Percentiles rank a stretch among this genome's conserved stretches.
Conservation (phyloP, 192 early-diverging fungal genomes). For the Phlyctochytrium planicorne region DNA sequence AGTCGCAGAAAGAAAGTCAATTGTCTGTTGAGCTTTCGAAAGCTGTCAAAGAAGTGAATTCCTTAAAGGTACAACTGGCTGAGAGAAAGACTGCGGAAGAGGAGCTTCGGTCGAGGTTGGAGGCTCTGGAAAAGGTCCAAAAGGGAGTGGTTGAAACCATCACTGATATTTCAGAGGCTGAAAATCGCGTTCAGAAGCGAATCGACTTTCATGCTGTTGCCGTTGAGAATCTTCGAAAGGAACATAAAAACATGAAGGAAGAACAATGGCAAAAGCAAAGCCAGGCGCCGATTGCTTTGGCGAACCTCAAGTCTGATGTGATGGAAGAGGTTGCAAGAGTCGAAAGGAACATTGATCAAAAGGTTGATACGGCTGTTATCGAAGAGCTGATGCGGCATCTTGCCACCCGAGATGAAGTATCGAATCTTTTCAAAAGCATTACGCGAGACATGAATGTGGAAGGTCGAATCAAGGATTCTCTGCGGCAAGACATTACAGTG, state of each 20-base stretch:
- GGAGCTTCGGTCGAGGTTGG: neutral
- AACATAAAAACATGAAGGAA: no score
- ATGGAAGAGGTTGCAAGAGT: no score
- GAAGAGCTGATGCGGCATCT: constrained; percentile 49
- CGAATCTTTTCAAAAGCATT: neutral
- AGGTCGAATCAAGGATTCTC: neutral
- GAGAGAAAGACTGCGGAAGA: neutral
- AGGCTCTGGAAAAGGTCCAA: neutral
- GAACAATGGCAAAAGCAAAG: no score
- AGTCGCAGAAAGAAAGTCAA: neutral
- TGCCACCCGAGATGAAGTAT: constrained; percentile 44
- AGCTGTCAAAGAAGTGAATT: neutral
- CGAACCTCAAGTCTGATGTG: no score
- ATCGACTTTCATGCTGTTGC: neutral
- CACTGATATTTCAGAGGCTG: neutral
- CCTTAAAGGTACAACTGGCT: neutral
- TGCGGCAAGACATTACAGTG: constrained; percentile 4
- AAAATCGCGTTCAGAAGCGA: neutral
- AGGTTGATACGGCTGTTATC: constrained; percentile 45
- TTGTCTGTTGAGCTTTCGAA: neutral
- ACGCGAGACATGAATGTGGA: constrained; percentile 9
- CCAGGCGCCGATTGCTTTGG: no score
- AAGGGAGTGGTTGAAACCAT: neutral
- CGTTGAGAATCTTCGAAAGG: neutral
- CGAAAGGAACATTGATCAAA: constrained; percentile 23